Conservation (phyloP, 306 rosid species). For the Erythrophleum fordii region DNA sequence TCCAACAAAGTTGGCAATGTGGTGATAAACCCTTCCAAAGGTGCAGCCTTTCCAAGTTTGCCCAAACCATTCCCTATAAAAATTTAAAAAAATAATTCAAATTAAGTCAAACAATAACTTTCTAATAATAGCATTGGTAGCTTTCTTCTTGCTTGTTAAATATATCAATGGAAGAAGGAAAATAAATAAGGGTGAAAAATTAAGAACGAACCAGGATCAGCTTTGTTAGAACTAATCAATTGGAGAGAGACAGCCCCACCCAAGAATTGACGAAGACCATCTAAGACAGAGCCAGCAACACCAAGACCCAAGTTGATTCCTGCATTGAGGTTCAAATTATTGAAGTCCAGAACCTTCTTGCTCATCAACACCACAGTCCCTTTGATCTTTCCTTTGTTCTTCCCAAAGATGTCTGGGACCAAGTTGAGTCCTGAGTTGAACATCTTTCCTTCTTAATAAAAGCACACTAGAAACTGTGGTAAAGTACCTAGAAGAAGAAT, state of each 20-base stretch:
- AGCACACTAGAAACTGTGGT: too few relatives aligned
- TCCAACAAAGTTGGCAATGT: slow-evolving; percentile 54
- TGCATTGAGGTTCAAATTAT: slow-evolving; percentile 20
- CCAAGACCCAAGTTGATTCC: slow-evolving; percentile 33
- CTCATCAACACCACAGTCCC: slow-evolving; percentile 53
- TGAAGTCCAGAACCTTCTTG: slow-evolving; percentile 48
- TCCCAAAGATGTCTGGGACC: slow-evolving; percentile 2
- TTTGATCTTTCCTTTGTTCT: slow-evolving; percentile 34
- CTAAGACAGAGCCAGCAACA: slow-evolving; percentile 34
- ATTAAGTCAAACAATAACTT: too few relatives aligned
- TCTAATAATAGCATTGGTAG: too few relatives aligned
- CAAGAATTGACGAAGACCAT: slow-evolving; percentile 39
- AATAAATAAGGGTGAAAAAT: not conserved
- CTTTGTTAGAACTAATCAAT: slow-evolving; percentile 42
- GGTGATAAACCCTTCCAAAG: slow-evolving; percentile 61
- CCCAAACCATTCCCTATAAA: slow-evolving; percentile 57
- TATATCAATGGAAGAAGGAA: too few relatives aligned
- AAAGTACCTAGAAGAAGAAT: too few relatives aligned
- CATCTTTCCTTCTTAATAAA: slow-evolving; percentile 39
- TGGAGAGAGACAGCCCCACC: slow-evolving; percentile 48
- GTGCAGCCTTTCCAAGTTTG: slow-evolving; percentile 60
- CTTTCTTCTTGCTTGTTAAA: too few relatives aligned
- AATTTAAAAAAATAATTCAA: not conserved
- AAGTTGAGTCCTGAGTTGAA: not conserved
- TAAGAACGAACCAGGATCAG: slow-evolving; percentile 38